Conservation (phyloP, 306 rosid genomes). For the Acmispon strigosus region DNA sequence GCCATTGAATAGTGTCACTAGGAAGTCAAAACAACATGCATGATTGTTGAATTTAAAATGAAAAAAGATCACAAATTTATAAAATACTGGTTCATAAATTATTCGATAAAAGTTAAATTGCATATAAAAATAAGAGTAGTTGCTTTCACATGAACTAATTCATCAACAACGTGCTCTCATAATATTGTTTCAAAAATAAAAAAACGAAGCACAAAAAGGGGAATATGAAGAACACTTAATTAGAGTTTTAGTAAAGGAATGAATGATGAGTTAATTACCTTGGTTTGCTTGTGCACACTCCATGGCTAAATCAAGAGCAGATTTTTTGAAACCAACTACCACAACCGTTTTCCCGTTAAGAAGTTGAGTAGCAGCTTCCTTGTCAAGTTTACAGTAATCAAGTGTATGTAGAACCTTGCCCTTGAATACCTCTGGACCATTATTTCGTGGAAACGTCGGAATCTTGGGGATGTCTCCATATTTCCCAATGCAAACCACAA, state of each 20-base stretch:
- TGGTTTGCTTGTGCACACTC: slow-evolving; percentile 71
- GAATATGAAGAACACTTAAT: too few relatives aligned
- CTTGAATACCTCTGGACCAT: slow-evolving; percentile 53
- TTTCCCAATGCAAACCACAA: slow-evolving; percentile 66
- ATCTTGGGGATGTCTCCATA: slow-evolving; percentile 52
- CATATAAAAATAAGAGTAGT: too few relatives aligned
- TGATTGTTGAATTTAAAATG: background rate
- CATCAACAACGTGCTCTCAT: background rate
- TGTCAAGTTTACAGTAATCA: slow-evolving; percentile 69
- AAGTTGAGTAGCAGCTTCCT: slow-evolving; percentile 47
- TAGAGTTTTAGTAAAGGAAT: background rate
- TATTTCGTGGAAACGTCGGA: slow-evolving; percentile 43
- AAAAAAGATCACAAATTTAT: background rate
- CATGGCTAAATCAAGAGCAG: slow-evolving; percentile 67
- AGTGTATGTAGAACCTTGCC: slow-evolving; percentile 55
- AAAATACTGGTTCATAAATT: background rate
- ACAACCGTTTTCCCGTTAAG: slow-evolving; percentile 61
- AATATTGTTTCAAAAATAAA: background rate
- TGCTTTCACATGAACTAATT: background rate
- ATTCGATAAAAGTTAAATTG: background rate
- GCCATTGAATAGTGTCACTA: background rate
- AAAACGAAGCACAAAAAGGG: too few relatives aligned
- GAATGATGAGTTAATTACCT: slow-evolving; percentile 28
- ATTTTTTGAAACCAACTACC: slow-evolving; percentile 69
- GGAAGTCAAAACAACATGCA: background rate